A percentile compares a stretch with the other conserved stretches of the same genome.
phyloP scores from a whole-genome alignment of 768 basidiomycete genomes.

The Pleurotus sapidus region DNA sequence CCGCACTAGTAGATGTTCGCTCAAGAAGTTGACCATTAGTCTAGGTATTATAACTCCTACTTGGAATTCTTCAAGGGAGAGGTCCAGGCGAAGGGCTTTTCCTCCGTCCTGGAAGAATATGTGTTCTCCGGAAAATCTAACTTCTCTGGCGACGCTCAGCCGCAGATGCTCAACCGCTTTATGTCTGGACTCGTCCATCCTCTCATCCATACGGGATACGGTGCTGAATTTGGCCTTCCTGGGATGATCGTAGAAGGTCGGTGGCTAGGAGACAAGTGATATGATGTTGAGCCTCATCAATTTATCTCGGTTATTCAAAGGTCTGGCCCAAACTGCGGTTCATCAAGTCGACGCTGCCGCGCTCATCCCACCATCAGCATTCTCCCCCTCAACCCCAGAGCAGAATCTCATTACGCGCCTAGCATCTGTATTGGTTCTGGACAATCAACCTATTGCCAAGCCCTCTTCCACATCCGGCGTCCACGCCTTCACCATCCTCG shows the following conservation, averaged over 20 bases:
- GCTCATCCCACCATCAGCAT: neutral
- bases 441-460: neutral
- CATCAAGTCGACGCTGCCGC: neutral
- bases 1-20: neutral
- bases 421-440: neutral
- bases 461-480: constrained; percentile 10
- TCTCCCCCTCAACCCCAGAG: neutral
- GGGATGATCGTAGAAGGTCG: constrained; percentile 55
- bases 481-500: constrained; percentile 54
- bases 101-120: constrained; percentile 53
- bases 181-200: constrained; percentile 56
- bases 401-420: neutral
- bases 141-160: constrained; percentile 35
- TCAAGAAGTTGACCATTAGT: neutral
- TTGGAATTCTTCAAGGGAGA: constrained; percentile 49
- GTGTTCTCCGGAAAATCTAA: constrained; percentile 56
- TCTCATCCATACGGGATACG: constrained; percentile 57
- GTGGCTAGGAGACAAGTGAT: neutral
- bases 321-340: constrained; percentile 19
- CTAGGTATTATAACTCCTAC: constrained; percentile 60
- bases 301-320: constrained; percentile 12
- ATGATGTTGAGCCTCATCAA: too few species aligned
- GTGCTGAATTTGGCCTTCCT: constrained; percentile 52
- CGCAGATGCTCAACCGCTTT: constrained; percentile 40
- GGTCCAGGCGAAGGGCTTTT: constrained; percentile 40